Evolutionary conservation across 2,329 filamentous ascomycete species (phyloP).

Genomic region (Sordariomycetes sp.): DNA sequence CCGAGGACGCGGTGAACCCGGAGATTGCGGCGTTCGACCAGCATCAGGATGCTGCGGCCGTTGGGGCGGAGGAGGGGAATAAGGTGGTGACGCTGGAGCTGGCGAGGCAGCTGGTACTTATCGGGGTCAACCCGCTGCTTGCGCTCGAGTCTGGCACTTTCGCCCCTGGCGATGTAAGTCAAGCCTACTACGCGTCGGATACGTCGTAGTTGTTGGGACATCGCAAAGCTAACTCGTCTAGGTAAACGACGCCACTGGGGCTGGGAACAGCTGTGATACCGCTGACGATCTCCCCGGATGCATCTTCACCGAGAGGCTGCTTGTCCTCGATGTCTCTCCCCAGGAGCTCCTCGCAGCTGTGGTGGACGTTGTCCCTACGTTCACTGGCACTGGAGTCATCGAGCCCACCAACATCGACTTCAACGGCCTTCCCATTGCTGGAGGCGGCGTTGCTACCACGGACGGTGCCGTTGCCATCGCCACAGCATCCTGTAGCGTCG

Average conservation of each 20-base stretch:
- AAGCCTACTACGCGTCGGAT: background rate
- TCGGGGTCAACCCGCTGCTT: constrained; percentile 51
- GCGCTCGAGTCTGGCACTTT: constrained; percentile 56
- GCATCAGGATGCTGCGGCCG: constrained; percentile 57
- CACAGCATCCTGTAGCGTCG: constrained; percentile 4
- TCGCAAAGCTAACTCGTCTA: background rate
- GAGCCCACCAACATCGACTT: constrained; percentile 15
- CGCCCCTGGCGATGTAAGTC: constrained; percentile 42
- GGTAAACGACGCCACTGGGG: constrained; percentile 11
- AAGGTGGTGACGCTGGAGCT: constrained; percentile 49
- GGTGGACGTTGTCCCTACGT: constrained; percentile 21
- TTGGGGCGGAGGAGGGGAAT: constrained; percentile 44
- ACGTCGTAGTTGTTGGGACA: background rate
- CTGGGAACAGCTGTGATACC: constrained; percentile 33
- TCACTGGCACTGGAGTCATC: constrained; percentile 20
- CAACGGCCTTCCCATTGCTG: constrained; percentile 12
- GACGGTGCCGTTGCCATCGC: constrained; percentile 4
- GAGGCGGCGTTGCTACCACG: background rate
- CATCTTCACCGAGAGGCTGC: constrained; percentile 39
- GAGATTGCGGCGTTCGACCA: constrained; percentile 54
- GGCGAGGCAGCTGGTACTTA: constrained; percentile 45
- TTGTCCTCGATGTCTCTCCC: constrained; percentile 41
- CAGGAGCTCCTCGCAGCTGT: constrained; percentile 40
- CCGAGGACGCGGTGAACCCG: constrained; percentile 46
- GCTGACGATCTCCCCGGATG: constrained; percentile 36